Base-by-base conservation (phyloP, 2,329 filamentous ascomycete species). In the Microsporum ferrugineum region DNA sequence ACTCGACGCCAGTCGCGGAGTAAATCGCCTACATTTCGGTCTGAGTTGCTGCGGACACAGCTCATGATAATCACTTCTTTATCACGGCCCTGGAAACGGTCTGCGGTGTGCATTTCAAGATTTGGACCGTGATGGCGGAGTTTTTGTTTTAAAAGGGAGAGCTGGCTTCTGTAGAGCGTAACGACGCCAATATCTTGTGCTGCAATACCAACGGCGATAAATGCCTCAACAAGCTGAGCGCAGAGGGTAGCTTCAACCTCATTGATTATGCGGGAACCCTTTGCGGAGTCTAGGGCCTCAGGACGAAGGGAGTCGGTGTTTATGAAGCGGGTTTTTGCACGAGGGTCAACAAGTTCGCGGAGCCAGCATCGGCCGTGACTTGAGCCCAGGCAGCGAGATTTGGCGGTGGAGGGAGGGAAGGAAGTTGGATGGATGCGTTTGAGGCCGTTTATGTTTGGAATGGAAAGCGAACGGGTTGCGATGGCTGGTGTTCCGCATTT, bases 41-140 rank as follows among this genome's bases (percentile, higher is more conserved):
- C 81, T 27, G 91, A 85, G 68, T 99, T 99, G 71, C 85, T 92
- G 34, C 94, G 84, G 12, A 97, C 94, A 34, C 95, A 86, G 60
- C 85, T 89, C 6, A 99, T 81, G 12, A 99, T 84, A 0, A 97
- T 83, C 2, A 95, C 86, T 70, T 96, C 91, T 71, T 99, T 99
- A 75, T 99, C 94, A 7, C 94, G 84, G 5, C 94, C 94, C 72
- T 99, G 94, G 73, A 96, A 99, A 51, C 92, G 90, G 75, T 99
- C 94, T 2, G 94, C 91, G 0, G 94, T 97, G 74, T 99, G 91
- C 82, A 97, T 91, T 74, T 99, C 94, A 1, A 99, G 85, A 1
- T 83, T 82, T 0, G 79, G 75, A 0, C 79, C 76, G 66, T 80
- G 74, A 47, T 76, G 78, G 36, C 84, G 83, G 38, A 96, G 82